phyloP scores from a whole-genome alignment of 2,329 filamentous ascomycete species.

The Domatiomyces globalis region DNA sequence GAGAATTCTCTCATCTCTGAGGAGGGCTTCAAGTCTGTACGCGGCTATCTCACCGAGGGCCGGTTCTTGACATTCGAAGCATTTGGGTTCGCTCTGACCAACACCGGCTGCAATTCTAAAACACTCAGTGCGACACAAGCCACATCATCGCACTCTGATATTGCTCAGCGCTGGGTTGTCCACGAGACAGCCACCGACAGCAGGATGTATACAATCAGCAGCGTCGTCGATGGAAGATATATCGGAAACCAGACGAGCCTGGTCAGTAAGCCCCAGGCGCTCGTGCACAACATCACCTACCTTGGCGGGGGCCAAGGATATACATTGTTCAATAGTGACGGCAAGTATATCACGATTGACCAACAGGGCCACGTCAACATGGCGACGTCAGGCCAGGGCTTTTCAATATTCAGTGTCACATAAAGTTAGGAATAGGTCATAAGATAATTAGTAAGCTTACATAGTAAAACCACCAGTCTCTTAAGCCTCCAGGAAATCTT shows the following conservation, averaged over 20 bases:
- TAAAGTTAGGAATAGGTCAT: too few relatives aligned
- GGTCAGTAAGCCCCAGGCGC: conserved; percentile 17
- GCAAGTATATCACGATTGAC: conserved; percentile 16
- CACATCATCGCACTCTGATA: conserved; percentile 26
- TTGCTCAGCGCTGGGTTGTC: conserved; percentile 37
- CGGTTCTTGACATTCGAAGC: conserved; percentile 40
- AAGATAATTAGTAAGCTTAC: too few relatives aligned
- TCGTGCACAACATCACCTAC: conserved; percentile 23
- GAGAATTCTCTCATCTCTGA: conserved; percentile 33
- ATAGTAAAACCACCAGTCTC: too few relatives aligned
- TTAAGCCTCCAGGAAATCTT: too few relatives aligned
- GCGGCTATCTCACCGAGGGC: conserved; percentile 41
- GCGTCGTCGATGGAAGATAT: conserved; percentile 29
- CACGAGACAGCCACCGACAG: conserved; percentile 28
- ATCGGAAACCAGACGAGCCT: conserved; percentile 20
- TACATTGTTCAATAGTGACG: conserved; percentile 20
- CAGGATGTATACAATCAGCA: conserved; percentile 28
- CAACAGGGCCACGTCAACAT: conserved; percentile 6
- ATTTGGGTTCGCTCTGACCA: conserved; percentile 31
- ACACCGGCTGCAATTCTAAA: conserved; percentile 17
- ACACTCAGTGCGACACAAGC: conserved; percentile 18
- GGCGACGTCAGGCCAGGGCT: conserved; percentile 10
- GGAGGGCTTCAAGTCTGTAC: conserved; percentile 39
- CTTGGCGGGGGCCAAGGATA: conserved; percentile 26
- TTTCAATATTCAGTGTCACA: conserved; percentile 23